phyloP scores from a whole-genome alignment of 768 basidiomycete species.

The Kwoniella botswanensis region DNA sequence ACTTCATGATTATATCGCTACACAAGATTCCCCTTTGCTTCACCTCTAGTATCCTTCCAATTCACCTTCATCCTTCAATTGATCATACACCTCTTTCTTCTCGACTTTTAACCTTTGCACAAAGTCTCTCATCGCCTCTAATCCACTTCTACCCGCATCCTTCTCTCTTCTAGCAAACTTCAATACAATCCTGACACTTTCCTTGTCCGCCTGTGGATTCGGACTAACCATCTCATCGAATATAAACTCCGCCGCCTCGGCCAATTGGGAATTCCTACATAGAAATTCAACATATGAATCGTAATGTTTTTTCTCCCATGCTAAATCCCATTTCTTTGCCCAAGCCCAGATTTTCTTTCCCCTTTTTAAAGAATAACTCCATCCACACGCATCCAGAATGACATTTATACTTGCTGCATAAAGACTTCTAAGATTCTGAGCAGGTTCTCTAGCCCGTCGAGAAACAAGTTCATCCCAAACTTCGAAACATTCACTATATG shows the following conservation, averaged over 20 bases:
- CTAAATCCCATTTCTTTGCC: conserved; percentile 65
- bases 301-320: conserved; percentile 68
- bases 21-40: background rate
- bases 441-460: conserved; percentile 60
- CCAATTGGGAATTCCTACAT: conserved; percentile 70
- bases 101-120: conserved; percentile 24
- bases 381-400: conserved; percentile 83
- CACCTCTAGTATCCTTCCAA: background rate
- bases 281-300: conserved; percentile 76
- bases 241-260: conserved; percentile 70
- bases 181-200: conserved; percentile 33
- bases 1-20: background rate
- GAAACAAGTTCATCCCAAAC: conserved; percentile 70
- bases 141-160: conserved; percentile 11
- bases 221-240: conserved; percentile 67
- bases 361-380: conserved; percentile 63
- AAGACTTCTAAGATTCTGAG: conserved; percentile 62
- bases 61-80: conserved; percentile 23
- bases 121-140: conserved; percentile 6
- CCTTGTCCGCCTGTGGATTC: conserved; percentile 15
- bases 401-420: conserved; percentile 70
- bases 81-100: conserved; percentile 43
- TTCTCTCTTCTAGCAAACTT: conserved; percentile 44
- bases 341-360: conserved; percentile 66
- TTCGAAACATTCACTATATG: conserved; percentile 71